phyloP scores from a whole-genome alignment of 495 filamentous ascomycete genomes.

The Daldinia caldariorum region DNA sequence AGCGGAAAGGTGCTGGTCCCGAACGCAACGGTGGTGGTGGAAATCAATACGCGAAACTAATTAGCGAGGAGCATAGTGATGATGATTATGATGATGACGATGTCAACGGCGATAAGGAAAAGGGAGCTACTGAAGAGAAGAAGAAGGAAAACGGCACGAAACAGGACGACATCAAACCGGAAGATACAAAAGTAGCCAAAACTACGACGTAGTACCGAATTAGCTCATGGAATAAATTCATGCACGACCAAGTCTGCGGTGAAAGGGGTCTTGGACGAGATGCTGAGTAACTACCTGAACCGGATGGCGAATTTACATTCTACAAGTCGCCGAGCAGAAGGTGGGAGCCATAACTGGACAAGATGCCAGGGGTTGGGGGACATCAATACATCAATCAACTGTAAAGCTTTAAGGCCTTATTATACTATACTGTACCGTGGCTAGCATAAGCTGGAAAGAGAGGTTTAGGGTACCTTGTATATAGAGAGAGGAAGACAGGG shows the following conservation, averaged over 20 bases:
- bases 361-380: neutral
- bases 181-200: constrained; percentile 21
- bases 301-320: neutral
- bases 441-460: neutral
- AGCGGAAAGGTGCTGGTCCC: constrained; percentile 13
- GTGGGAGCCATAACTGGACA: neutral
- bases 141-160: neutral
- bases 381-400: neutral
- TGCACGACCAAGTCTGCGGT: neutral
- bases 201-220: constrained; percentile 9
- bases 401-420: neutral
- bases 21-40: constrained; percentile 13
- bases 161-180: neutral
- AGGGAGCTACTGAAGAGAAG: constrained; percentile 9
- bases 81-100: neutral
- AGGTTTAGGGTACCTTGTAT: no score
- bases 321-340: neutral
- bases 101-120: no score
- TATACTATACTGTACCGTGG: neutral
- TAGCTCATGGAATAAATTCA: neutral
- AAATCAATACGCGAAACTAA: constrained; percentile 6
- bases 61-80: constrained; percentile 7
- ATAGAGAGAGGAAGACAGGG: no score
- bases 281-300: constrained; percentile 2
- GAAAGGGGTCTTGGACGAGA: neutral